Conservation (phyloP, 805 yeast genomes). For the Blastobotrys chiropterorum region DNA sequence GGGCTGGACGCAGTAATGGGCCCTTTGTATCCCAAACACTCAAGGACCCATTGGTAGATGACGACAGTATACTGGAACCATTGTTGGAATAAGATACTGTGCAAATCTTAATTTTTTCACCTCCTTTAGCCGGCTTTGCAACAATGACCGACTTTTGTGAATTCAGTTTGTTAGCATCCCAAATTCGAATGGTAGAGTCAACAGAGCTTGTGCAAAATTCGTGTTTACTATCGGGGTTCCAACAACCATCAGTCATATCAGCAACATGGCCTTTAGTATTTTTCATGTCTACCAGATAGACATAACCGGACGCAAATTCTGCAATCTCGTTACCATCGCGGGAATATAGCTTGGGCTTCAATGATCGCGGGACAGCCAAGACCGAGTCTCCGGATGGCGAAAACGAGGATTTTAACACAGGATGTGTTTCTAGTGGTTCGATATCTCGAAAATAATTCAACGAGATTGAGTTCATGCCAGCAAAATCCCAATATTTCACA, state of each 20-base stretch:
- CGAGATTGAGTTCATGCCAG: slow-evolving; percentile 26
- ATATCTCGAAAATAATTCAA: slow-evolving; percentile 22
- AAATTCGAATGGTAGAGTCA: slow-evolving; percentile 32
- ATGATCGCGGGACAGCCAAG: slow-evolving; percentile 22
- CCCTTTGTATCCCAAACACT: slow-evolving; percentile 25
- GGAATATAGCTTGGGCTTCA: slow-evolving; percentile 22
- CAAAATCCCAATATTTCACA: slow-evolving; percentile 31
- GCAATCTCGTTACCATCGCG: slow-evolving; percentile 25
- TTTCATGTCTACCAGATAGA: slow-evolving; percentile 32
- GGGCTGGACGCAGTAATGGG: slow-evolving; percentile 24
- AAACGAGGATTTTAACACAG: slow-evolving; percentile 20
- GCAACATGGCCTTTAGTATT: slow-evolving; percentile 34
- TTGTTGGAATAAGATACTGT: slow-evolving; percentile 17
- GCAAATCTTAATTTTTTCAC: slow-evolving; percentile 14
- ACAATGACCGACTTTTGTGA: slow-evolving; percentile 27
- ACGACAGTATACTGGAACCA: slow-evolving; percentile 18
- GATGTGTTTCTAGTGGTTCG: slow-evolving; percentile 23
- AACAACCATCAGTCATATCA: slow-evolving; percentile 26
- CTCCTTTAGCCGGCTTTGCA: slow-evolving; percentile 20
- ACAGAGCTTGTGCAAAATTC: slow-evolving; percentile 26
- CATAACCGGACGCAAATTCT: slow-evolving; percentile 30
- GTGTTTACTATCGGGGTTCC: slow-evolving; percentile 22
- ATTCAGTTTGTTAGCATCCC: slow-evolving; percentile 27
- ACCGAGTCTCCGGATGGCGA: slow-evolving; percentile 19
- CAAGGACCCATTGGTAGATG: slow-evolving; percentile 21